A percentile compares a stretch with the other conserved stretches of the same genome.
phyloP scores from a whole-genome alignment of 257 asterid species.

The Nicotiana otophora region DNA sequence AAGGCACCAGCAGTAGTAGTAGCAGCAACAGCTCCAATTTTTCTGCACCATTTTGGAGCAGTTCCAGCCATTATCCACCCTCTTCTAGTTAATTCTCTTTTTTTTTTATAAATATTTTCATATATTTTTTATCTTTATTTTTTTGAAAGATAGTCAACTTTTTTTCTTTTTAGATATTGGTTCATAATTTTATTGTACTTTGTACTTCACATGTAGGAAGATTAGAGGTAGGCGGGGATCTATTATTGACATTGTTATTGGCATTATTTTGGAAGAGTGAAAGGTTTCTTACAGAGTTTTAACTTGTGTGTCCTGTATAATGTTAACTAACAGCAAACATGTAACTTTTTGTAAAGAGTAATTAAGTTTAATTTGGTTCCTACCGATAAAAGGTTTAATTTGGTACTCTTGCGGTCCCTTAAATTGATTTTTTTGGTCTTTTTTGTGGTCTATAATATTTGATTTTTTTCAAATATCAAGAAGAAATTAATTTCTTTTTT shows the following conservation, averaged over 20 bases:
- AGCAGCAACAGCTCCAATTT: conserved; percentile 10
- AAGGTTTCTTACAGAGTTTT: too few species aligned
- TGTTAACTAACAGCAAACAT: too few species aligned
- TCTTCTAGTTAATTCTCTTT: conserved; percentile 45
- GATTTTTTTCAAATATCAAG: too few species aligned
- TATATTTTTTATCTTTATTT: not conserved
- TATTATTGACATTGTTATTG: not conserved
- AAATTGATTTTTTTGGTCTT: too few species aligned
- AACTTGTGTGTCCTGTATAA: too few species aligned
- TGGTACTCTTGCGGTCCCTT: too few species aligned
- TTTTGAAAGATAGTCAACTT: not conserved
- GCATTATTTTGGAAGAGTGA: too few species aligned
- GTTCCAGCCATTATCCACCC: conserved; percentile 52
- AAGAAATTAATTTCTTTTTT: too few species aligned
- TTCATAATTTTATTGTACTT: not conserved
- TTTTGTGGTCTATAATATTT: too few species aligned
- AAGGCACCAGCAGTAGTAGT: conserved; percentile 12
- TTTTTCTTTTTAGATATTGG: not conserved
- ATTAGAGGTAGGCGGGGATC: not conserved
- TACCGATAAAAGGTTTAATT: too few species aligned
- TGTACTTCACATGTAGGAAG: conserved; percentile 7
- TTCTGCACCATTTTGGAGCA: conserved; percentile 47
- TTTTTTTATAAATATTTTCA: not conserved
- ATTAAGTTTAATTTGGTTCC: too few species aligned
- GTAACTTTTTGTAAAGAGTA: too few species aligned